A percentile compares a stretch with the other conserved stretches of the same genome.
phyloP scores from a whole-genome alignment of 2,329 filamentous ascomycete species.

The Stachybotrys chartarum region DNA sequence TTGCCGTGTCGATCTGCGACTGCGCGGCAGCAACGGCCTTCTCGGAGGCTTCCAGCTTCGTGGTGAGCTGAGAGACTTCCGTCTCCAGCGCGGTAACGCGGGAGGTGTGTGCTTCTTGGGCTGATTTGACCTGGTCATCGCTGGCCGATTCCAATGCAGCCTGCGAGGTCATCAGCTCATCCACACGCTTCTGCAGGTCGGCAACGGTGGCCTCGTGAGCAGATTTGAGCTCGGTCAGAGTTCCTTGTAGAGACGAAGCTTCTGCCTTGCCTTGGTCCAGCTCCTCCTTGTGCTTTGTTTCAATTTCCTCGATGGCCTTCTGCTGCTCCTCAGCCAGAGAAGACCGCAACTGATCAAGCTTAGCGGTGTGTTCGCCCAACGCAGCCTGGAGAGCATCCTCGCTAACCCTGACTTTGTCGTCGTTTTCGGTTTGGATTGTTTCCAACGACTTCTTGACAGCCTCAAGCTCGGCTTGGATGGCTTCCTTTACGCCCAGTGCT shows the following conservation, averaged over 20 bases:
- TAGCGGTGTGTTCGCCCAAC: constrained; percentile 38
- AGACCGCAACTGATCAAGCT: constrained; percentile 43
- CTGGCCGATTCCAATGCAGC: constrained; percentile 36
- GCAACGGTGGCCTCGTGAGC: constrained; percentile 39
- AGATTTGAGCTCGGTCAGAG: constrained; percentile 41
- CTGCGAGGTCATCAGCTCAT: constrained; percentile 42
- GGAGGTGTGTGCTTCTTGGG: constrained; percentile 34
- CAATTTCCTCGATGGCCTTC: constrained; percentile 38
- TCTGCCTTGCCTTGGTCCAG: constrained; percentile 39
- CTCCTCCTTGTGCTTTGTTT: constrained; percentile 45
- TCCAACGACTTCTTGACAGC: constrained; percentile 45
- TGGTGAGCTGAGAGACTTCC: constrained; percentile 43
- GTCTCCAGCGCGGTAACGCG: constrained; percentile 44
- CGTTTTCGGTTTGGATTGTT: constrained; percentile 22
- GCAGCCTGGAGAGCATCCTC: constrained; percentile 28
- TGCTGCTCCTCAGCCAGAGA: constrained; percentile 44
- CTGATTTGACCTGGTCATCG: constrained; percentile 35
- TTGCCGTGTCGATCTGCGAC: constrained; percentile 35
- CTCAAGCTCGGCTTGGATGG: constrained; percentile 39
- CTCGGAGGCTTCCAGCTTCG: constrained; percentile 39
- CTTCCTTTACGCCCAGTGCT: constrained; percentile 40
- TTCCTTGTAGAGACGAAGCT: constrained; percentile 38
- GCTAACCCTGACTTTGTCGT: constrained; percentile 23
- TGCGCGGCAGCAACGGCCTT: constrained; percentile 35
- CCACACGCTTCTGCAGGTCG: constrained; percentile 48